Conservation (phyloP, 306 rosid genomes). For the Senna siamea region DNA sequence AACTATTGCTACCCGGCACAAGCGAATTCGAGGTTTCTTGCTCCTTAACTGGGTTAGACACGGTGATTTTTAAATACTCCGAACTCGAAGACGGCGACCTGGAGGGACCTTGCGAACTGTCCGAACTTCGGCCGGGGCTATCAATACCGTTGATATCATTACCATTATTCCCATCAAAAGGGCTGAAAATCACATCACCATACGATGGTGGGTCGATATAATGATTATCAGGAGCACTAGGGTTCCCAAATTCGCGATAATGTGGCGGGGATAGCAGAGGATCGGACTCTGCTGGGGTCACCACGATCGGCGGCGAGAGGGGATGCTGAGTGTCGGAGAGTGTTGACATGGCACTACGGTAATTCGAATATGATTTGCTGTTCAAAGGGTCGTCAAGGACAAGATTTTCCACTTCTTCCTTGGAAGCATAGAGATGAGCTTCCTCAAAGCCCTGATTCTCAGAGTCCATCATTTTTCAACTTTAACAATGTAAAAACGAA, state of each 20-base stretch:
- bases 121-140: conserved; percentile 60
- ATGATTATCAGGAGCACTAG: conserved; percentile 46
- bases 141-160: conserved; percentile 54
- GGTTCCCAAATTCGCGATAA: conserved; percentile 37
- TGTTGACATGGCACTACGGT: conserved; percentile 80
- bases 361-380: conserved; percentile 55
- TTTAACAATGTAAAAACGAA: neutral
- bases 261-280: conserved; percentile 59
- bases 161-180: conserved; percentile 53
- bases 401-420: conserved; percentile 65
- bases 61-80: conserved; percentile 73
- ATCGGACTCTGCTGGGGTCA: conserved; percentile 46
- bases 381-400: conserved; percentile 57
- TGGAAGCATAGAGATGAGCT: conserved; percentile 56
- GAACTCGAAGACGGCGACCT: conserved; percentile 60
- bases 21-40: conserved; percentile 79
- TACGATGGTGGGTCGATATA: conserved; percentile 68
- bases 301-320: conserved; percentile 45
- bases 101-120: conserved; percentile 45
- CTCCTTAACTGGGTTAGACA: conserved; percentile 87
- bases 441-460: conserved; percentile 60
- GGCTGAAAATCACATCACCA: conserved; percentile 62
- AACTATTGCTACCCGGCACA: conserved; percentile 73
- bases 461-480: conserved; percentile 84
- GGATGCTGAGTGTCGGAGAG: conserved; percentile 57